Evolutionary conservation across 371 early-diverging fungal genomes (phyloP).

Genomic region (Syncephalis fuscata): DNA sequence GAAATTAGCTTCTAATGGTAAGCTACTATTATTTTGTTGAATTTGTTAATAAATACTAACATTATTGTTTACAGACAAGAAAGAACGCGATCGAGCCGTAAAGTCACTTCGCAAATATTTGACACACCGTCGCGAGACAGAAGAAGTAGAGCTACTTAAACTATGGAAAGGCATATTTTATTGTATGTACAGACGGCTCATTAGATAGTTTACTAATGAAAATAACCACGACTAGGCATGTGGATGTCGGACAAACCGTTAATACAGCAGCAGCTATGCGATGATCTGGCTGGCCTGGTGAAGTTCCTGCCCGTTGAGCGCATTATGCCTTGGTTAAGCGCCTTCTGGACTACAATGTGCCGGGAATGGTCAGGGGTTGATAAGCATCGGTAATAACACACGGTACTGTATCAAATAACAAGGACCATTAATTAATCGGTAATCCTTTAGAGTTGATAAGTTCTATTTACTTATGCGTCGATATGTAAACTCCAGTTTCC

Average conservation of each 20-base stretch:
- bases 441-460: constrained; percentile 53
- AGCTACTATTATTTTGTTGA: neutral
- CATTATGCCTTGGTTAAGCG: constrained; percentile 42
- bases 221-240: constrained; percentile 32
- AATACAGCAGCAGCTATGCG: constrained; percentile 75
- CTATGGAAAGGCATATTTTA: constrained; percentile 91
- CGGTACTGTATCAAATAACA: neutral
- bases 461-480: constrained; percentile 66
- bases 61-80: constrained; percentile 40
- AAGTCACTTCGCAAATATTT: constrained; percentile 43
- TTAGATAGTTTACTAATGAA: neutral
- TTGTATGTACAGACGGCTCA: constrained; percentile 34
- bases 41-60: neutral
- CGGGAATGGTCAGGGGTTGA: constrained; percentile 80
- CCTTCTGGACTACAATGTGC: constrained; percentile 72
- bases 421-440: neutral
- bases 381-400: constrained; percentile 39
- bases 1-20: constrained; percentile 43
- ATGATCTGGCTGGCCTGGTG: constrained; percentile 48
- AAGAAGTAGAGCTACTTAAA: constrained; percentile 54
- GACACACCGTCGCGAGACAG: constrained; percentile 27
- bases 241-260: constrained; percentile 93
- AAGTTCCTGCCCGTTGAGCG: constrained; percentile 31
- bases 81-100: constrained; percentile 69
- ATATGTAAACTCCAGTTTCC: constrained; percentile 46